Percentiles rank a stretch among this genome's conserved stretches.
These are phyloP conservation scores for Solanum chacoense DNA, from an alignment of 305 asterid genomes.

Conservation along the genomic window DNA sequence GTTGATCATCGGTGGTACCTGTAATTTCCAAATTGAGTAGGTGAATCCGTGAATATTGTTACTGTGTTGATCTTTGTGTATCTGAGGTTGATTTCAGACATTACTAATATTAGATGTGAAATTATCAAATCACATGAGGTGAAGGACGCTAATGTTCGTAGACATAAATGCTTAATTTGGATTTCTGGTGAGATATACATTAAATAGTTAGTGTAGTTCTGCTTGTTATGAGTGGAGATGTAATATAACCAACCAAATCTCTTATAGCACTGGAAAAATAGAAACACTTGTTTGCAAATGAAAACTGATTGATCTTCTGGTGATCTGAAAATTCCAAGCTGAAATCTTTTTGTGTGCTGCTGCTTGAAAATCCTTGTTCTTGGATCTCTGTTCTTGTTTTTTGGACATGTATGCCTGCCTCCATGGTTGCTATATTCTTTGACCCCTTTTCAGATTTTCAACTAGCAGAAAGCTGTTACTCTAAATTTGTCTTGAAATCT, in stretches of 20 bases:
- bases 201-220: background rate
- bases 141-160: background rate
- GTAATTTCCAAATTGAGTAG: background rate
- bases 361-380: background rate
- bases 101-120: background rate
- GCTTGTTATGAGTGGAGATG: background rate
- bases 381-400: background rate
- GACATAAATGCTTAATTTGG: background rate
- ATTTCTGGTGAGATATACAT: background rate
- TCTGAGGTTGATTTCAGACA: background rate
- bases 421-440: background rate
- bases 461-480: background rate
- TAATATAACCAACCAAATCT: background rate
- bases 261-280: background rate
- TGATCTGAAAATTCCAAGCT: background rate
- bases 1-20: background rate
- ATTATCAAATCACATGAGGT: background rate
- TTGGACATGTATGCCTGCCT: background rate
- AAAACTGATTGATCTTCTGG: background rate
- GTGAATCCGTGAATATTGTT: background rate
- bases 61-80: background rate
- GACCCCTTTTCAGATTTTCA: background rate
- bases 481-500: background rate
- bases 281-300: background rate
- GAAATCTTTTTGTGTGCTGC: background rate